These are phyloP conservation scores for Artemisia argyi DNA, from an alignment of 129 eudicot genomes.

Conservation along the genomic window DNA sequence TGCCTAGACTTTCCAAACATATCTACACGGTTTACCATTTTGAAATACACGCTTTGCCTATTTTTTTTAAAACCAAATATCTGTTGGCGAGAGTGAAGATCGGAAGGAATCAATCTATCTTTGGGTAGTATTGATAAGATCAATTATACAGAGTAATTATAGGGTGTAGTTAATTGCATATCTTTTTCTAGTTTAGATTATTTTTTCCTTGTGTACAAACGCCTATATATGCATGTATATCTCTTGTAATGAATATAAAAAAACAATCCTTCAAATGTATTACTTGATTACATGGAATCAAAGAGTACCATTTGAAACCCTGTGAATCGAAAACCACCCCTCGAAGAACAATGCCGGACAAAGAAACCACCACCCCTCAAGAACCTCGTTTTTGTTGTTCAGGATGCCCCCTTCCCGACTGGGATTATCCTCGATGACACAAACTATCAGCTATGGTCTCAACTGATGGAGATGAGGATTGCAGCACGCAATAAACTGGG, in stretches of 20 bases:
- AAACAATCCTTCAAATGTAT: too few relatives aligned
- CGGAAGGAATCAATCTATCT: background rate
- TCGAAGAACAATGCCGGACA: background rate
- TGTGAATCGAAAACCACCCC: slow-evolving; percentile 1
- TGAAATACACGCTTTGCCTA: too few relatives aligned
- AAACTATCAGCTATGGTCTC: slow-evolving; percentile 1
- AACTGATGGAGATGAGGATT: too few relatives aligned
- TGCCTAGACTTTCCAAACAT: too few relatives aligned
- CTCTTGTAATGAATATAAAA: too few relatives aligned
- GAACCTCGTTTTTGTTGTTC: slow-evolving; percentile 15
- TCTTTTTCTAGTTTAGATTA: background rate
- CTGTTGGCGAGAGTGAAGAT: slow-evolving; percentile 1
- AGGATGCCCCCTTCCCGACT: slow-evolving; percentile 18
- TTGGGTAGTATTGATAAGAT: slow-evolving; percentile 3
- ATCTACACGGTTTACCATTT: too few relatives aligned
- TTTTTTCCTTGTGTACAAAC: background rate
- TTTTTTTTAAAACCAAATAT: too few relatives aligned
- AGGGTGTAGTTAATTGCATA: background rate
- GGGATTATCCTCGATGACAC: slow-evolving; percentile 16
- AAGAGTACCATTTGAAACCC: background rate
- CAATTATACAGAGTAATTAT: background rate
- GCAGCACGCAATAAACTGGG: slow-evolving; percentile 19
- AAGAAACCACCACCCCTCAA: background rate
- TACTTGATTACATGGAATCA: too few relatives aligned
- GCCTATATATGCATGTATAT: background rate